Conservation (phyloP, 2,329 filamentous ascomycete genomes). For the Didymella exigua region DNA sequence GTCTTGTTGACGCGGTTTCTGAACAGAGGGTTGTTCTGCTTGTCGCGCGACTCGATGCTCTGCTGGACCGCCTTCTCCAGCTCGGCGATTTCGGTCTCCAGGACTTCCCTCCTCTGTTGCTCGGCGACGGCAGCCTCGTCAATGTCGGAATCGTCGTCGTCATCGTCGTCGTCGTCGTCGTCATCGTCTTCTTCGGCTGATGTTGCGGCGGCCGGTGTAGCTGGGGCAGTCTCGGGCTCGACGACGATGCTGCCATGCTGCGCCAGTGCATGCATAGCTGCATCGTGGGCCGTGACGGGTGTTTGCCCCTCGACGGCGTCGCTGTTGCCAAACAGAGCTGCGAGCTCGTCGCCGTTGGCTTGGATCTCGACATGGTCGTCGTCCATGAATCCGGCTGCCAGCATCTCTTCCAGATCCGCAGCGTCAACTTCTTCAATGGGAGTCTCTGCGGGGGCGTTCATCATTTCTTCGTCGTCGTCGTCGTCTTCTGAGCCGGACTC, state of each 20-base stretch:
- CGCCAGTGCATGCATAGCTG: conserved; percentile 46
- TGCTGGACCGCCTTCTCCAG: conserved; percentile 57
- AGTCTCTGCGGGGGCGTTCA: conserved; percentile 50
- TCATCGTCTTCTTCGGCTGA: conserved; percentile 50
- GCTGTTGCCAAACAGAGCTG: conserved; percentile 35
- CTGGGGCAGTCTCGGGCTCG: conserved; percentile 39
- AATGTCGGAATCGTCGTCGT: conserved; percentile 54
- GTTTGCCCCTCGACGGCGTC: conserved; percentile 40
- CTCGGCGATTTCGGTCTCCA: conserved; percentile 61
- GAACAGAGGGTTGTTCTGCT: conserved; percentile 56
- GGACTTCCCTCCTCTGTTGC: conserved; percentile 53
- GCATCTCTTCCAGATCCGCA: conserved; percentile 42
- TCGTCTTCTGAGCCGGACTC: conserved; percentile 46
- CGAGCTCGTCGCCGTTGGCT: conserved; percentile 38
- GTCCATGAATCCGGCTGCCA: conserved; percentile 45
- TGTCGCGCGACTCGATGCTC: conserved; percentile 51
- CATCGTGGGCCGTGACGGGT: conserved; percentile 44
- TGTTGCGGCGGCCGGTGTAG: conserved; percentile 41
- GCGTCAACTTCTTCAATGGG: conserved; percentile 50
- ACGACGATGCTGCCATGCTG: conserved; percentile 35
- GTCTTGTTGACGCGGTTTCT: conserved; percentile 56
- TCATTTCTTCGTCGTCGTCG: conserved; percentile 50
- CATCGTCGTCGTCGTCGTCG: conserved; percentile 53
- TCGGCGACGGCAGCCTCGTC: conserved; percentile 56
- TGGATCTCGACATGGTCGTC: conserved; percentile 41